Percentiles rank a stretch among this genome's conserved stretches.
These are phyloP conservation scores for Diaporthe ilicicola DNA, from an alignment of 2,329 filamentous ascomycete species.

Conservation along the genomic window DNA sequence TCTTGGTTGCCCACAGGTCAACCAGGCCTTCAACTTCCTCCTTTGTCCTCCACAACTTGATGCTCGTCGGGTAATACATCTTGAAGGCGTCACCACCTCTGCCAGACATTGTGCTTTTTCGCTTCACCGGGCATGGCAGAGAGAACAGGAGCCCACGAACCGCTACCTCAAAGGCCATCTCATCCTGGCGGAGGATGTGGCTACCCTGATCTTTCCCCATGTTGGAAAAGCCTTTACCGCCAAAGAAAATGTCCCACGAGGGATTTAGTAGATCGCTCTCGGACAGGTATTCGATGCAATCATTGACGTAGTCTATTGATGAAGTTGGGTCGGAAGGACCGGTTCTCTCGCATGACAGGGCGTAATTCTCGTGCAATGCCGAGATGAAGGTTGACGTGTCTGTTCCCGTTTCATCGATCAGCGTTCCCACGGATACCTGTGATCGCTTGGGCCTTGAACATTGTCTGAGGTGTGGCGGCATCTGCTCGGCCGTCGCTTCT, in stretches of 20 bases:
- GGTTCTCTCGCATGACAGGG: constrained; percentile 77
- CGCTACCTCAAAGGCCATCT: constrained; percentile 91
- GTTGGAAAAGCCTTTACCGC: constrained; percentile 61
- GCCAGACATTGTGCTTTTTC: constrained; percentile 55
- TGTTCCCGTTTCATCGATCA: constrained; percentile 94
- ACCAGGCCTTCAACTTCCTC: constrained; percentile 83
- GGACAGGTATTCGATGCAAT: constrained; percentile 87
- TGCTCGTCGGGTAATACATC: constrained; percentile 90
- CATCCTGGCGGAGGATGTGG: constrained; percentile 87
- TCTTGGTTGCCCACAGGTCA: constrained; percentile 71
- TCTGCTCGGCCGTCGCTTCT: constrained; percentile 56
- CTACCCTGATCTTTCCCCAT: constrained; percentile 66
- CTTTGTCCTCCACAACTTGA: constrained; percentile 83
- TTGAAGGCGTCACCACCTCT: constrained; percentile 72
- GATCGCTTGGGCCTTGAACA: constrained; percentile 68
- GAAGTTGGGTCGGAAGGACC: constrained; percentile 60
- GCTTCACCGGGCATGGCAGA: constrained; percentile 85
- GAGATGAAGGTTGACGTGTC: constrained; percentile 91
- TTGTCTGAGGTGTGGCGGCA: constrained; percentile 68
- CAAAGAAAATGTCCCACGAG: constrained; percentile 74
- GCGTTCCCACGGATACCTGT: constrained; percentile 73
- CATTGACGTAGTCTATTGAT: constrained; percentile 80
- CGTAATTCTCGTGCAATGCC: constrained; percentile 92
- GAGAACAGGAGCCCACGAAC: constrained; percentile 87
- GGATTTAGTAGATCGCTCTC: constrained; percentile 86